phyloP scores from a whole-genome alignment of 2,329 filamentous ascomycete genomes.

The Colletotrichum sp. region DNA sequence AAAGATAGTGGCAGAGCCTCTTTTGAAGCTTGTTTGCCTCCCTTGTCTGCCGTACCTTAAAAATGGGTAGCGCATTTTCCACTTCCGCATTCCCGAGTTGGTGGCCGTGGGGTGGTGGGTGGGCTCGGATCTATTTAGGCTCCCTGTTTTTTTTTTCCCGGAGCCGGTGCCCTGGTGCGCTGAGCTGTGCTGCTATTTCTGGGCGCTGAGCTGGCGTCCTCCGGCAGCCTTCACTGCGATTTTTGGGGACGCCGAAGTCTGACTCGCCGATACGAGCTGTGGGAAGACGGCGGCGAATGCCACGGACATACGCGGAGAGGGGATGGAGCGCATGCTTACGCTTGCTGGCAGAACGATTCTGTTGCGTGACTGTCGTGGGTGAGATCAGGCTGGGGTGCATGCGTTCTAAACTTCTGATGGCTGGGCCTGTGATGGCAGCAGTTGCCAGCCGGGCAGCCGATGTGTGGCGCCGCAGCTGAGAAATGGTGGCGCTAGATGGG shows the following conservation, averaged over 20 bases:
- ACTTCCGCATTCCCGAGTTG: neutral
- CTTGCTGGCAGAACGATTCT: neutral
- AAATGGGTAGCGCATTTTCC: neutral
- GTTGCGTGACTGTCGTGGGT: neutral
- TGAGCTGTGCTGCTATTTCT: neutral
- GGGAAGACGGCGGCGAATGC: neutral
- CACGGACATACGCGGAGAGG: neutral
- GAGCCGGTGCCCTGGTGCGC: neutral
- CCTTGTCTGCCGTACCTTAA: neutral
- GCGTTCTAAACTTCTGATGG: neutral
- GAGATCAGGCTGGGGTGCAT: neutral
- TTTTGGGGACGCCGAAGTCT: neutral
- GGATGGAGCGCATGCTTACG: neutral
- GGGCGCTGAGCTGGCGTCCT: neutral
- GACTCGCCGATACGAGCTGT: constrained; percentile 5
- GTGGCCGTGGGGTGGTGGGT: neutral
- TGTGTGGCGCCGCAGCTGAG: neutral
- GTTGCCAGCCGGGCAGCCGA: neutral
- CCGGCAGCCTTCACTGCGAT: neutral
- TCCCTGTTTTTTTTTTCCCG: neutral
- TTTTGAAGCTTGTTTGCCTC: neutral
- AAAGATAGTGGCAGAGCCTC: neutral
- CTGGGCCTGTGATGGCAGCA: neutral
- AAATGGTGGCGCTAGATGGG: neutral
- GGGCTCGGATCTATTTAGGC: neutral